Conservation (phyloP, 1,139 yeast genomes). For the Taphrina deformans region DNA sequence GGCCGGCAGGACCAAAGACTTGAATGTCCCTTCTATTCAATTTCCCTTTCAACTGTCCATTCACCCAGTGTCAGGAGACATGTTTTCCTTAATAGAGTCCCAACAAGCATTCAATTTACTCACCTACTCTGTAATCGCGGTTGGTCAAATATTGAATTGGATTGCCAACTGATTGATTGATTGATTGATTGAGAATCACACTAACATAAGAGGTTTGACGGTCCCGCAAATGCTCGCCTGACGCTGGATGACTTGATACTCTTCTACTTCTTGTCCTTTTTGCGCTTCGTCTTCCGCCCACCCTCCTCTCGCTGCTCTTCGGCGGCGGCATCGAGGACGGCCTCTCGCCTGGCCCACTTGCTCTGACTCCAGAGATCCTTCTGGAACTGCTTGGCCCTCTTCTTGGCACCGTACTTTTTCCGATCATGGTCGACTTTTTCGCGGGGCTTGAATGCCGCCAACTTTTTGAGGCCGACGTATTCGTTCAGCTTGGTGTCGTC, state of each 20-base stretch:
- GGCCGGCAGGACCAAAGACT: too few species aligned
- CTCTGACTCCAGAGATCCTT: conserved; percentile 53
- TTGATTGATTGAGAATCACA: too few species aligned
- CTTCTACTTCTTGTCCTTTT: not conserved
- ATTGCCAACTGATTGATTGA: too few species aligned
- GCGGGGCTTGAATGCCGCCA: conserved; percentile 85
- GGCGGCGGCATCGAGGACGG: not conserved
- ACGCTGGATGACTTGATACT: not conserved
- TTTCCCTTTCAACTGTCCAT: too few species aligned
- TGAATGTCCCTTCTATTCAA: too few species aligned
- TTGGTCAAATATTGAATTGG: too few species aligned
- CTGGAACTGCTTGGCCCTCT: conserved; percentile 86
- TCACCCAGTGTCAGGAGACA: too few species aligned
- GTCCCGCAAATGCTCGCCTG: conserved; percentile 4
- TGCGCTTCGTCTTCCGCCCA: conserved; percentile 10
- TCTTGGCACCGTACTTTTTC: conserved; percentile 79
- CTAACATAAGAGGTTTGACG: too few species aligned
- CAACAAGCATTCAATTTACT: too few species aligned
- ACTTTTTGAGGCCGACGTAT: conserved; percentile 82
- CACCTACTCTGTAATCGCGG: too few species aligned
- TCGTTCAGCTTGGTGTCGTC: conserved; percentile 82
- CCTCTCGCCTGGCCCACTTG: conserved; percentile 7
- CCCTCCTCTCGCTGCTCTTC: not conserved
- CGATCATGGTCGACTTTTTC: conserved; percentile 75
- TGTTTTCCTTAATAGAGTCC: too few species aligned